Evolutionary conservation across 2,329 filamentous ascomycete genomes (phyloP).

Genomic region (Clonostachys chloroleuca): DNA sequence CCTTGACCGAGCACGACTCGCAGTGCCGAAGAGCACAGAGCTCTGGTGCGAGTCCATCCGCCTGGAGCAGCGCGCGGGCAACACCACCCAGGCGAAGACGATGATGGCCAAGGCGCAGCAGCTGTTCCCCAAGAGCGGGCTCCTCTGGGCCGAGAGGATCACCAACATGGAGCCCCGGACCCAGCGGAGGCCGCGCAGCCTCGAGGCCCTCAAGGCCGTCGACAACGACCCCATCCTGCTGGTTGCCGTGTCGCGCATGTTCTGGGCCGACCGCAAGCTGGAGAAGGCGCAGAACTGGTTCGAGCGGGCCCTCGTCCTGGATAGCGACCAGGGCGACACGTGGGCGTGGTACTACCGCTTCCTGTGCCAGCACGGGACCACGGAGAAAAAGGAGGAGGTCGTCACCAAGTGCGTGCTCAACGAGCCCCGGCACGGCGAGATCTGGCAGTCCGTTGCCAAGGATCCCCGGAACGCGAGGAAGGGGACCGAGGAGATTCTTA

Average conservation of each 20-base stretch:
- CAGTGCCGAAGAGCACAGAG: slow-evolving; percentile 77
- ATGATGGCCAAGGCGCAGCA: slow-evolving; percentile 93
- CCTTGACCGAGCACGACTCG: slow-evolving; percentile 84
- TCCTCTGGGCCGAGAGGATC: slow-evolving; percentile 92
- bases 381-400: slow-evolving; percentile 86
- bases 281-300: slow-evolving; percentile 98
- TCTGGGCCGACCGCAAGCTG: slow-evolving; percentile 88
- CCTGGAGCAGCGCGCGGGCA: slow-evolving; percentile 83
- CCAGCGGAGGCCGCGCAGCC: slow-evolving; percentile 82
- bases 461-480: slow-evolving; percentile 75
- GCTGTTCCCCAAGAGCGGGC: slow-evolving; percentile 80
- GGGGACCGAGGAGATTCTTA: slow-evolving; percentile 75
- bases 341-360: slow-evolving; percentile 99
- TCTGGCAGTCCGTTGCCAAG: slow-evolving; percentile 85
- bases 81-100: slow-evolving; percentile 77
- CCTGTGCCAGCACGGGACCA: slow-evolving; percentile 83
- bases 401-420: slow-evolving; percentile 74
- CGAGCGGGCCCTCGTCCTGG: slow-evolving; percentile 86
- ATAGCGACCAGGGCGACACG: slow-evolving; percentile 82
- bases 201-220: slow-evolving; percentile 96
- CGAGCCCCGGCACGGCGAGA: slow-evolving; percentile 88
- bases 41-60: slow-evolving; percentile 94
- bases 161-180: slow-evolving; percentile 90
- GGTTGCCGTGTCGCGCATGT: slow-evolving; percentile 88
- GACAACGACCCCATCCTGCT: slow-evolving; percentile 89